A percentile compares a stretch with the other conserved stretches of the same genome.
Evolutionary conservation across 495 filamentous ascomycete genomes (phyloP).

Genomic region (Penicillium crystallinum): DNA sequence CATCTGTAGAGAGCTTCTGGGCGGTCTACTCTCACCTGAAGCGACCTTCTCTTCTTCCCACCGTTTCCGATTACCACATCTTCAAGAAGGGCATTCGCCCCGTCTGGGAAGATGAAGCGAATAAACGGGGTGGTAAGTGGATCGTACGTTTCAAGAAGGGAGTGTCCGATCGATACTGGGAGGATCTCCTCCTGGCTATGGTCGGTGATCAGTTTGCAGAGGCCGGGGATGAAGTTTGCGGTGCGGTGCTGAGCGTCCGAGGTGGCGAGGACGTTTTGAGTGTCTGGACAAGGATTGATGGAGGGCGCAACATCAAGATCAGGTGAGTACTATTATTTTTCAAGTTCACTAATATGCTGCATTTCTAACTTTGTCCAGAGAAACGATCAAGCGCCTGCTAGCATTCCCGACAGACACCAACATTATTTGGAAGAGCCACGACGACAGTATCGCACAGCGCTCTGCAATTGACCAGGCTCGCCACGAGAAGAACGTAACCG

Average conservation of each 20-base stretch:
- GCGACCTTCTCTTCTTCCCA: constrained; percentile 77
- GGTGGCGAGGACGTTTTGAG: constrained; percentile 96
- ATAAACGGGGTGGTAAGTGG: constrained; percentile 96
- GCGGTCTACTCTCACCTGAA: constrained; percentile 86
- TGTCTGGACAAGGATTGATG: constrained; percentile 92
- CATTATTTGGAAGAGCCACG: constrained; percentile 92
- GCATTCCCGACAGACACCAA: constrained; percentile 81
- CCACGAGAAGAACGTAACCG: constrained; percentile 59
- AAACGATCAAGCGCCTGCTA: constrained; percentile 87
- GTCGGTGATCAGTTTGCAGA: constrained; percentile 94
- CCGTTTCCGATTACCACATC: constrained; percentile 95
- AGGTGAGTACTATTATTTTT: constrained; percentile 54
- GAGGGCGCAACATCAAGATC: constrained; percentile 92
- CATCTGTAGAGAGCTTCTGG: constrained; percentile 88
- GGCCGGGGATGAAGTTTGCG: constrained; percentile 90
- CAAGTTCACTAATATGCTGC: background rate
- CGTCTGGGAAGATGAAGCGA: constrained; percentile 98
- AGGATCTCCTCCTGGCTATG: constrained; percentile 86
- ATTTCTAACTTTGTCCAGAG: constrained; percentile 45
- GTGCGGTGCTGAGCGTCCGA: constrained; percentile 86
- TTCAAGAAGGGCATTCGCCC: constrained; percentile 96
- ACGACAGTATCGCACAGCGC: constrained; percentile 72
- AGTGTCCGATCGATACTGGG: constrained; percentile 94
- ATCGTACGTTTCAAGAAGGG: constrained; percentile 94
- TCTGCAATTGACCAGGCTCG: constrained; percentile 77